Base-by-base conservation (phyloP, 345 rosid species). In the Rhizophora mangle region DNA sequence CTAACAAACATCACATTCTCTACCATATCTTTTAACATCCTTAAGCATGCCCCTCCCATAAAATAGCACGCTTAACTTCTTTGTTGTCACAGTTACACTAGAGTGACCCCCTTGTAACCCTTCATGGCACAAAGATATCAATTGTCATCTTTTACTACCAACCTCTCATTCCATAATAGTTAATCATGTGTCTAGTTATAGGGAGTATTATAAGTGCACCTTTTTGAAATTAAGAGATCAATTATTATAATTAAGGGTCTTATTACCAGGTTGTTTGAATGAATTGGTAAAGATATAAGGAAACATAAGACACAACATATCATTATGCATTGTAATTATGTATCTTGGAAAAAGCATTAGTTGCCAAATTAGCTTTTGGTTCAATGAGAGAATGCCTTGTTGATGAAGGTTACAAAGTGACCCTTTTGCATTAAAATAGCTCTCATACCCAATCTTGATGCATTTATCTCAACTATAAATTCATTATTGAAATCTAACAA, bases 241-340 rank as follows among this genome's bases (percentile, higher is more conserved):
- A 34, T 0, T 6, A 34, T 0, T 6, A 0, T 6, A 34, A 34
- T 8, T 6, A 0, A 1, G 37, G 9, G 1, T 34, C 9, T 1
- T 6, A 34, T 6, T 34, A 6, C 37, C 9, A 34, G 6, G 1
- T 6, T 6, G 1, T 8, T 34, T 34, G 10, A 24, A 24, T 24
- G 24, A 1, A 24, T 24, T 24, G 24, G 24, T 24, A 24, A 24
- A 24, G 24, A 34, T 34, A 0, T 6, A 6, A 34, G 6, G 37
- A 34, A 8, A 39, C 0, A 39, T 0, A 9, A 10, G 47, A 9
- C 0, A 39, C 5, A 11, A 2, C 47, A 39, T 10, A 39, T 0
- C 2, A 9, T 0, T 39, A 1, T 0, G 11, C 0, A 1, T 2
- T 0, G 0, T 39, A 2, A 2, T 3, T 39, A 0, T 9, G 16